Percentiles rank a stretch among this genome's conserved stretches.
These are phyloP conservation scores for Eustoma russellianum DNA, from an alignment of 257 asterid species.

Conservation along the genomic window DNA sequence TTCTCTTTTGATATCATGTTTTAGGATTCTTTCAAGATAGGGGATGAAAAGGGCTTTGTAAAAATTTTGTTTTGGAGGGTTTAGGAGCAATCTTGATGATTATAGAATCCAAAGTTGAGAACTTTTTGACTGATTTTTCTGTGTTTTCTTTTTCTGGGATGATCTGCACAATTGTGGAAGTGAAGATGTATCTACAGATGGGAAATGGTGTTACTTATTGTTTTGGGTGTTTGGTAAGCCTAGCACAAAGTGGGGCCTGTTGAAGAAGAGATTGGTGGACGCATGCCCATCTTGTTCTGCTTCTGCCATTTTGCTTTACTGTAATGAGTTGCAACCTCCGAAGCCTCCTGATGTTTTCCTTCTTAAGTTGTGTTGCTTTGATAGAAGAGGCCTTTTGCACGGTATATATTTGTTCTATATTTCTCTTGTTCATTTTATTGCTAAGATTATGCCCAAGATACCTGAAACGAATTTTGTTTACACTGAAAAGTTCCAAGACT, in stretches of 20 bases:
- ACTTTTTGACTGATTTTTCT: too few relatives aligned
- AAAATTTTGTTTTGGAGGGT: too few relatives aligned
- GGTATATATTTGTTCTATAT: constrained; percentile 27
- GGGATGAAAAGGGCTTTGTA: too few relatives aligned
- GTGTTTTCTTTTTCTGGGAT: not conserved
- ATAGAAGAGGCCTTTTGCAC: constrained; percentile 70
- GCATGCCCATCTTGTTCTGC: constrained; percentile 77
- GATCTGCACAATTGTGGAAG: not conserved
- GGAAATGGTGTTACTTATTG: constrained; percentile 93
- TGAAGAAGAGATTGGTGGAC: constrained; percentile 71
- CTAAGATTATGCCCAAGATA: too few relatives aligned
- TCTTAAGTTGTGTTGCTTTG: constrained; percentile 55
- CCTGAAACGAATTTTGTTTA: not conserved
- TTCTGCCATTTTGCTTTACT: constrained; percentile 47
- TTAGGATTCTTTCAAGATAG: too few relatives aligned
- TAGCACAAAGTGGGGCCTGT: constrained; percentile 56
- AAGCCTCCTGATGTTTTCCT: constrained; percentile 82
- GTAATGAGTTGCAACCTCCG: constrained; percentile 36
- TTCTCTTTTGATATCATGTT: too few relatives aligned
- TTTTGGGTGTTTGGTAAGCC: constrained; percentile 64
- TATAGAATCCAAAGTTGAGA: too few relatives aligned
- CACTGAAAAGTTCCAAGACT: not conserved
- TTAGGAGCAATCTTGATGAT: too few relatives aligned
- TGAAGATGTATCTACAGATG: constrained; percentile 84
- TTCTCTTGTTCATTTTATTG: not conserved